Evolutionary conservation across 441 rosid genomes (phyloP).

Genomic region (Hypseocharis bilobata): DNA sequence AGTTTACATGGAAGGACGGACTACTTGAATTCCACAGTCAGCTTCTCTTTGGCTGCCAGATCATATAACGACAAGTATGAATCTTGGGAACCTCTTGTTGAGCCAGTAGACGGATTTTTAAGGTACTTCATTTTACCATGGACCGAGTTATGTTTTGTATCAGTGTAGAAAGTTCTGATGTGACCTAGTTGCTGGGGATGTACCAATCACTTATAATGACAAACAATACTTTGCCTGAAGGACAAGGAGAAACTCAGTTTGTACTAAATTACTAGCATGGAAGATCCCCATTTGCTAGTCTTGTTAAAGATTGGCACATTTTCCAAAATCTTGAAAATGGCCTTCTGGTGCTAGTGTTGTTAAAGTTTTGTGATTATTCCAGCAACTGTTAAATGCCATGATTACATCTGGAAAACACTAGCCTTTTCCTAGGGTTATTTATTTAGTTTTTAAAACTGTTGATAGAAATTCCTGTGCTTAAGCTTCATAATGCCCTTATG

Average conservation of each 20-base stretch:
- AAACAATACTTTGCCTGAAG: neutral
- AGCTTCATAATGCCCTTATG: neutral
- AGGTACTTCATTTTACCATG: conserved; percentile 36
- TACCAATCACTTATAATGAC: neutral
- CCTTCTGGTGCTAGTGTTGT: too few species aligned
- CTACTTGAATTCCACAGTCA: conserved; percentile 60
- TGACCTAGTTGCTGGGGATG: neutral
- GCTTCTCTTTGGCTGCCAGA: conserved; percentile 75
- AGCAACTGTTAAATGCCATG: too few species aligned
- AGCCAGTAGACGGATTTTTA: conserved; percentile 74
- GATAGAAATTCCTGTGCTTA: too few species aligned
- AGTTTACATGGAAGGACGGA: conserved; percentile 60
- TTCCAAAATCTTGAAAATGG: too few species aligned
- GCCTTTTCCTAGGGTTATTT: too few species aligned
- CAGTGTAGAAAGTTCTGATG: too few species aligned
- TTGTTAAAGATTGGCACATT: too few species aligned
- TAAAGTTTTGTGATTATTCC: too few species aligned
- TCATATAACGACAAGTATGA: conserved; percentile 91
- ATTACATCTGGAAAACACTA: too few species aligned
- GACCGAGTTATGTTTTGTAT: neutral
- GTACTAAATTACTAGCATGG: too few species aligned
- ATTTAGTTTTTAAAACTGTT: too few species aligned
- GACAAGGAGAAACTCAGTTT: neutral
- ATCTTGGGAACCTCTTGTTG: conserved; percentile 93
- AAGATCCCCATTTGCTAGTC: too few species aligned